Evolutionary conservation across 2,329 filamentous ascomycete genomes (phyloP).

Genomic region (Xylaria multiplex): DNA sequence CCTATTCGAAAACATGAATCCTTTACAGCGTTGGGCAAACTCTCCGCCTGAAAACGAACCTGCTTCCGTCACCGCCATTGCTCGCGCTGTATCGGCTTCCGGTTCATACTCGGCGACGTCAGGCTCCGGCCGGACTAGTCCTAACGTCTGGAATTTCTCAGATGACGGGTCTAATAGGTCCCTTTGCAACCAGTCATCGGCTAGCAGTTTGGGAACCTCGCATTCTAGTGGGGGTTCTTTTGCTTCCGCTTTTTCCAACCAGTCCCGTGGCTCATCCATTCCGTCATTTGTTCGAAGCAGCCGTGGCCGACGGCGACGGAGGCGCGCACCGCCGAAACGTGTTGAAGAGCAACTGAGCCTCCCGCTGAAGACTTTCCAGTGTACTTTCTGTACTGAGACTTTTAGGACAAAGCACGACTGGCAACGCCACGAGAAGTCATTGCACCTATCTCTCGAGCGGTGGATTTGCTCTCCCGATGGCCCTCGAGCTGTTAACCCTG

Average conservation of each 20-base stretch:
- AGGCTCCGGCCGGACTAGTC: constrained; percentile 67
- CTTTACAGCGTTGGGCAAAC: constrained; percentile 67
- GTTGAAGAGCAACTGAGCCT: constrained; percentile 53
- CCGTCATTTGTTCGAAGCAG: constrained; percentile 54
- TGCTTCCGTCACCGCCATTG: constrained; percentile 67
- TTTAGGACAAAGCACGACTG: constrained; percentile 76
- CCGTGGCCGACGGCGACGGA: constrained; percentile 61
- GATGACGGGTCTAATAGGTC: constrained; percentile 70
- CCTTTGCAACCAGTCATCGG: constrained; percentile 67
- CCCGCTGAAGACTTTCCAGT: constrained; percentile 69
- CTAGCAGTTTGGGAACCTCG: constrained; percentile 69
- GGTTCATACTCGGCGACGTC: constrained; percentile 54
- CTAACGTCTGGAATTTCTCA: constrained; percentile 65
- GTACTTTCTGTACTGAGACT: constrained; percentile 75
- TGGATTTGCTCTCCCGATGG: constrained; percentile 73
- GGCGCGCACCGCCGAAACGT: constrained; percentile 55
- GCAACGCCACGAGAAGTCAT: constrained; percentile 76
- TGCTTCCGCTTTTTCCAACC: constrained; percentile 67
- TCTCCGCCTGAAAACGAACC: constrained; percentile 70
- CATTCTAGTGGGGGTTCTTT: constrained; percentile 68
- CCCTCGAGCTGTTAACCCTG: constrained; percentile 64
- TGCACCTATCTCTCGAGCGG: constrained; percentile 70
- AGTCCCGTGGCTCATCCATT: constrained; percentile 65
- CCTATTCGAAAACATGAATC: constrained; percentile 64
- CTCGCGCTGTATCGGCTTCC: constrained; percentile 65